Percentiles rank a stretch among this genome's conserved stretches.
Conservation (phyloP, 2,329 filamentous ascomycete genomes). For the Aphanoascus verrucosus region DNA sequence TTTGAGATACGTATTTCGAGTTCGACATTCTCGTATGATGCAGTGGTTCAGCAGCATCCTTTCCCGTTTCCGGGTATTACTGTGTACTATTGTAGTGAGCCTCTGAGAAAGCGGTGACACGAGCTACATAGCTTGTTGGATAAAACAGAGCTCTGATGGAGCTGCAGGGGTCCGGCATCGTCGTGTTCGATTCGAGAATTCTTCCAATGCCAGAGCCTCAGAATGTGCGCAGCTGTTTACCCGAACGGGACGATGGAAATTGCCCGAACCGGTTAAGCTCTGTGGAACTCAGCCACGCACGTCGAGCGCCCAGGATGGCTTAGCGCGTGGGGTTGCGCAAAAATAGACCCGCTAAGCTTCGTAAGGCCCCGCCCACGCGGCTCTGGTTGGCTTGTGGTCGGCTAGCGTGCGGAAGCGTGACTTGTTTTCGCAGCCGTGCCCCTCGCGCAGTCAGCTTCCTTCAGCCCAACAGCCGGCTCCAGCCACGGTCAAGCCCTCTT, state of each 20-base stretch:
- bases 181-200: neutral
- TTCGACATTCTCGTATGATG: too few relatives aligned
- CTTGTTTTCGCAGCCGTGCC: neutral
- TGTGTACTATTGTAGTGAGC: too few relatives aligned
- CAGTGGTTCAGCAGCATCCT: too few relatives aligned
- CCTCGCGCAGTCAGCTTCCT: neutral
- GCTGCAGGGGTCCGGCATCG: too few relatives aligned
- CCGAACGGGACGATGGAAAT: neutral
- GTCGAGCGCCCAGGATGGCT: neutral
- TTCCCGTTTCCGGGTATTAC: too few relatives aligned
- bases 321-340: neutral
- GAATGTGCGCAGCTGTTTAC: neutral
- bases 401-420: neutral
- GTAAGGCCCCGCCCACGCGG: neutral
- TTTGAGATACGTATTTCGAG: too few relatives aligned
- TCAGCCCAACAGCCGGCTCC: neutral
- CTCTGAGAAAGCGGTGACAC: too few relatives aligned
- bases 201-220: neutral
- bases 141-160: too few relatives aligned
- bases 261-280: neutral
- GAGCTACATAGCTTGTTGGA: too few relatives aligned
- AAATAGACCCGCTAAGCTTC: neutral
- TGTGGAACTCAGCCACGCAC: conserved; percentile 2
- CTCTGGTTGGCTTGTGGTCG: neutral
- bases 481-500: conserved; percentile 8